Evolutionary conservation across 345 rosid genomes (phyloP).

Genomic region (Noccaea caerulescens): DNA sequence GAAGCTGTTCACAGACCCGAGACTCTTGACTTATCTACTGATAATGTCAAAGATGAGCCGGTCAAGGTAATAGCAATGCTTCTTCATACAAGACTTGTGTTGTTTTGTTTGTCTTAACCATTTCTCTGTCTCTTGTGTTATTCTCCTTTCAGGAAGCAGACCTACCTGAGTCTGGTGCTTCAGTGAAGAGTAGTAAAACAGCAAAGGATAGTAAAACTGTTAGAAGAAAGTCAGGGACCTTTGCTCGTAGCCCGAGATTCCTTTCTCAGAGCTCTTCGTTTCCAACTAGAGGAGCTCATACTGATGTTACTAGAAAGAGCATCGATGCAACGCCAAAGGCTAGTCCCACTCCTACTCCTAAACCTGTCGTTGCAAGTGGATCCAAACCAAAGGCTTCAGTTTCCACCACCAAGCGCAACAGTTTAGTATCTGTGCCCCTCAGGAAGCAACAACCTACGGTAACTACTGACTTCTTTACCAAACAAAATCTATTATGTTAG

Average conservation of each 20-base stretch:
- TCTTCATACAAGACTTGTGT: conserved; percentile 29
- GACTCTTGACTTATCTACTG: conserved; percentile 39
- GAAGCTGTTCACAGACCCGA: conserved; percentile 41
- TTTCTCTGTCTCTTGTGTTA: conserved; percentile 14
- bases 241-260: conserved; percentile 51
- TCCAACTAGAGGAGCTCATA: conserved; percentile 55
- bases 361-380: conserved; percentile 38
- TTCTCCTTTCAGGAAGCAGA: conserved; percentile 51
- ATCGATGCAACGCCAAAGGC: conserved; percentile 49
- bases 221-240: conserved; percentile 49
- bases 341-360: conserved; percentile 48
- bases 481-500: background rate
- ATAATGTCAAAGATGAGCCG: conserved; percentile 46
- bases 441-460: conserved; percentile 51
- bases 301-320: conserved; percentile 62
- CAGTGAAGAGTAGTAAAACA: conserved; percentile 51
- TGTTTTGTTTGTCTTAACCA: conserved; percentile 8
- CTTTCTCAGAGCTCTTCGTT: conserved; percentile 79
- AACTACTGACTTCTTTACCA: conserved; percentile 22
- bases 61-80: conserved; percentile 51
- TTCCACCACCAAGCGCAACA: conserved; percentile 42
- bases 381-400: conserved; percentile 36
- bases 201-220: conserved; percentile 54
- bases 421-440: conserved; percentile 47
- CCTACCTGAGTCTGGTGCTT: conserved; percentile 31